phyloP scores from a whole-genome alignment of 2,329 filamentous ascomycete species.

The Ophiostoma piceae region DNA sequence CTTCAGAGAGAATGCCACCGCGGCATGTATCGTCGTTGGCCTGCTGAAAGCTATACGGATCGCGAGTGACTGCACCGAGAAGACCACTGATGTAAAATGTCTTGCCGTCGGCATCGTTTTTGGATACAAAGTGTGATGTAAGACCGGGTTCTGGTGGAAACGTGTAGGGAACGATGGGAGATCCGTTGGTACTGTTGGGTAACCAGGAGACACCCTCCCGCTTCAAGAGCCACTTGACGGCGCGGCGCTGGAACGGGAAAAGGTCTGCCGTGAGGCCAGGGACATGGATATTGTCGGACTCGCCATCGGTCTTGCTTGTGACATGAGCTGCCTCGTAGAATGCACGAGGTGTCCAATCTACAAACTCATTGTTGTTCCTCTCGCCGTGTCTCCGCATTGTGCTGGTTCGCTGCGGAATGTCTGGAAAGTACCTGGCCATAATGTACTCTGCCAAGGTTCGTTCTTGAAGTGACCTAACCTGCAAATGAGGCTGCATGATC shows the following conservation, averaged over 20 bases:
- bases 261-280: slow-evolving; percentile 47
- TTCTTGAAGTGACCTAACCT: slow-evolving; percentile 10
- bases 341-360: slow-evolving; percentile 42
- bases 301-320: slow-evolving; percentile 44
- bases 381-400: not conserved
- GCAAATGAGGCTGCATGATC: slow-evolving; percentile 30
- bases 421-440: not conserved
- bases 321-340: slow-evolving; percentile 68
- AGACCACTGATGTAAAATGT: slow-evolving; percentile 48
- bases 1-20: slow-evolving; percentile 68
- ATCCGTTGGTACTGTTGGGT: not conserved
- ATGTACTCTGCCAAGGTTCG: not conserved
- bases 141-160: slow-evolving; percentile 25
- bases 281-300: slow-evolving; percentile 39
- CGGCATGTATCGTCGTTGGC: slow-evolving; percentile 38
- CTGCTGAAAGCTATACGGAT: slow-evolving; percentile 42
- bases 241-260: slow-evolving; percentile 67
- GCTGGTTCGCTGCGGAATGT: not conserved
- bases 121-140: slow-evolving; percentile 43
- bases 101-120: slow-evolving; percentile 43
- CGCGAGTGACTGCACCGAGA: slow-evolving; percentile 53
- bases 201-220: slow-evolving; percentile 58
- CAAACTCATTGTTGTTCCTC: not conserved
- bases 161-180: slow-evolving; percentile 30
- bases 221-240: slow-evolving; percentile 63